phyloP scores from a whole-genome alignment of 306 rosid species.

The Cucurbita moschata region DNA sequence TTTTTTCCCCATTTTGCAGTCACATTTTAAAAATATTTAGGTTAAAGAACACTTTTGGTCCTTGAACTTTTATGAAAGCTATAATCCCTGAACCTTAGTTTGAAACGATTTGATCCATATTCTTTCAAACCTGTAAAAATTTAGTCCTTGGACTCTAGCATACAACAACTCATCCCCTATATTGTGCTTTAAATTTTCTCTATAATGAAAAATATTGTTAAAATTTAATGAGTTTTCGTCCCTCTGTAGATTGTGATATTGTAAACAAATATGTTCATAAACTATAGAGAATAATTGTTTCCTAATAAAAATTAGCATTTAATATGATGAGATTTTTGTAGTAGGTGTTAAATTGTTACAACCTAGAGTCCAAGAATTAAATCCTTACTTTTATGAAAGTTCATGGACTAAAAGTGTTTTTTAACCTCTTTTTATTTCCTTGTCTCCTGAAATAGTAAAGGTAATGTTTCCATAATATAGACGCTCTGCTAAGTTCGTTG shows the following conservation, averaged over 20 bases:
- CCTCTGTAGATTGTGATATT: neutral
- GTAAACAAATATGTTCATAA: neutral
- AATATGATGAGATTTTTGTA: neutral
- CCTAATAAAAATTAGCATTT: too few relatives aligned
- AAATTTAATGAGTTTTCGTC: too few relatives aligned
- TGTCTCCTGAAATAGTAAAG: constrained; percentile 1
- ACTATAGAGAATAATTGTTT: neutral
- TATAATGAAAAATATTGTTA: too few relatives aligned
- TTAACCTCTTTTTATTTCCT: neutral
- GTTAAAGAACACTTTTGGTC: neutral
- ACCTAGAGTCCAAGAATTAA: neutral
- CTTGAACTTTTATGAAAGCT: neutral
- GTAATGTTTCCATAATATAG: constrained; percentile 24
- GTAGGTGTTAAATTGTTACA: neutral
- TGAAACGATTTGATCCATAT: neutral
- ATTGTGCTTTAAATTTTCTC: too few relatives aligned
- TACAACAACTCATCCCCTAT: too few relatives aligned
- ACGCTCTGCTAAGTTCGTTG: constrained; percentile 40
- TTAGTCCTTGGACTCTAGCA: too few relatives aligned
- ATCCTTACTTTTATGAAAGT: neutral
- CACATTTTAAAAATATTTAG: neutral
- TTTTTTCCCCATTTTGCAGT: neutral
- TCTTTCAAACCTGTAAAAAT: neutral
- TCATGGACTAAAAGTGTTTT: neutral
- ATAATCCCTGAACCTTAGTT: neutral